Conservation (phyloP, 2,329 filamentous ascomycete genomes). For the Microdochium bolleyi region DNA sequence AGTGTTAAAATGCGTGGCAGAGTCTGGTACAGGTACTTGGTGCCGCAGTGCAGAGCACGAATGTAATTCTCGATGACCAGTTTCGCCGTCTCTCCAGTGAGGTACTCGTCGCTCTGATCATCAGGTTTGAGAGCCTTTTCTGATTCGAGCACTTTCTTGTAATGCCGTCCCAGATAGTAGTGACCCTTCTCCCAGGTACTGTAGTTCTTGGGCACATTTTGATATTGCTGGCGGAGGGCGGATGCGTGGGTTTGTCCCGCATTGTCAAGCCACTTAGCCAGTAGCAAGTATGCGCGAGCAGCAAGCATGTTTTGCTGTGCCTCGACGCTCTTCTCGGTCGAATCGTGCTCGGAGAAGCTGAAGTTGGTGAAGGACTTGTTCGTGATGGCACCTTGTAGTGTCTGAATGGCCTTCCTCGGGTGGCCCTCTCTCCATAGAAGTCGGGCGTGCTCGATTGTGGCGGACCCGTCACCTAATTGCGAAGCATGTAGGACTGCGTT, state of each 20-base stretch:
- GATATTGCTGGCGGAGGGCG: constrained; percentile 73
- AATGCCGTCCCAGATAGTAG: constrained; percentile 93
- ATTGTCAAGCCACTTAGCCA: constrained; percentile 93
- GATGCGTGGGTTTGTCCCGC: constrained; percentile 88
- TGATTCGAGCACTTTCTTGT: constrained; percentile 90
- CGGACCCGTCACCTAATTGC: constrained; percentile 73
- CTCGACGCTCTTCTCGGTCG: constrained; percentile 31
- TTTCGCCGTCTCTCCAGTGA: constrained; percentile 74
- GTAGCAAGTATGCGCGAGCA: constrained; percentile 75
- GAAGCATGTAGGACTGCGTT: constrained; percentile 88
- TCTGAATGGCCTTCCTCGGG: constrained; percentile 90
- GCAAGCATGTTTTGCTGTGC: constrained; percentile 52
- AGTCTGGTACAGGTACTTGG: constrained; percentile 94
- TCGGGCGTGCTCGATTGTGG: constrained; percentile 89
- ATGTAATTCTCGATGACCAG: constrained; percentile 92
- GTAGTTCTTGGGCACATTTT: constrained; percentile 64
- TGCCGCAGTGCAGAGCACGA: constrained; percentile 77
- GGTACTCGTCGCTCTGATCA: constrained; percentile 68
- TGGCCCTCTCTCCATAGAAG: constrained; percentile 90
- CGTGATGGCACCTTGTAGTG: constrained; percentile 77
- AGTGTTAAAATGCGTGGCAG: constrained; percentile 85
- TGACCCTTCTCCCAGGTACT: constrained; percentile 90
- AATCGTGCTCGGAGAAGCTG: constrained; percentile 24
- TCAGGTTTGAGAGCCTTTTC: constrained; percentile 70
- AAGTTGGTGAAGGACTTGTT: constrained; percentile 63